phyloP scores from a whole-genome alignment of 1,284 basidiomycete species.

The Gastroboletus turbinatus region DNA sequence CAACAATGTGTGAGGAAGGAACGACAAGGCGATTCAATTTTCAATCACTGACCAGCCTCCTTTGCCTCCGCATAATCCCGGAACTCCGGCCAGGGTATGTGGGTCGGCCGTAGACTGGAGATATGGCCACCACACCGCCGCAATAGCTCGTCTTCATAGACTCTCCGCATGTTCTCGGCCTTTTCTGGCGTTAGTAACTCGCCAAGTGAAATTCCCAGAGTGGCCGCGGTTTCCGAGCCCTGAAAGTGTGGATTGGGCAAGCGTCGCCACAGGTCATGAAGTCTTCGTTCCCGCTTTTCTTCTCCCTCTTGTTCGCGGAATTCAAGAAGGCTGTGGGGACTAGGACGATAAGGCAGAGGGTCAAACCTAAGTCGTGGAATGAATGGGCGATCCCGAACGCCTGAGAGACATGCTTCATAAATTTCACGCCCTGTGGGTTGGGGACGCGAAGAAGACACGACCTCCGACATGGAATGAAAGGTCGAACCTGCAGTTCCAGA shows the following conservation, averaged over 20 bases:
- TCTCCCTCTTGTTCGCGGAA: slow-evolving; percentile 65
- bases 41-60: slow-evolving; percentile 62
- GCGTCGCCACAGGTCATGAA: slow-evolving; percentile 61
- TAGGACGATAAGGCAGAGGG: slow-evolving; percentile 38
- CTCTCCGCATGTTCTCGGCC: slow-evolving; percentile 63
- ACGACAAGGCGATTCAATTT: slow-evolving; percentile 16
- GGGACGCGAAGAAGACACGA: slow-evolving; percentile 17
- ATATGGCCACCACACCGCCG: slow-evolving; percentile 55
- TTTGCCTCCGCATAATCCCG: slow-evolving; percentile 74
- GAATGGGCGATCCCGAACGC: slow-evolving; percentile 52
- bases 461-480: slow-evolving; percentile 28
- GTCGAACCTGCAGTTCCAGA: slow-evolving; percentile 20
- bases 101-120: slow-evolving; percentile 43
- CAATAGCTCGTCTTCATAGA: slow-evolving; percentile 80
- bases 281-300: slow-evolving; percentile 54
- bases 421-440: slow-evolving; percentile 43
- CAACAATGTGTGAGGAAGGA: slow-evolving; percentile 26
- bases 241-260: slow-evolving; percentile 42
- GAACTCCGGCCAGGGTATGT: slow-evolving; percentile 79
- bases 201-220: slow-evolving; percentile 19
- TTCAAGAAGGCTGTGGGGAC: slow-evolving; percentile 53
- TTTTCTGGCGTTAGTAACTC: slow-evolving; percentile 59
- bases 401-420: slow-evolving; percentile 51
- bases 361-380: slow-evolving; percentile 62
- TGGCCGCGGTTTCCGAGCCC: slow-evolving; percentile 28